Evolutionary conservation across 2,329 filamentous ascomycete genomes (phyloP).

Genomic region (Immersiporthe knoxdaviesiana): DNA sequence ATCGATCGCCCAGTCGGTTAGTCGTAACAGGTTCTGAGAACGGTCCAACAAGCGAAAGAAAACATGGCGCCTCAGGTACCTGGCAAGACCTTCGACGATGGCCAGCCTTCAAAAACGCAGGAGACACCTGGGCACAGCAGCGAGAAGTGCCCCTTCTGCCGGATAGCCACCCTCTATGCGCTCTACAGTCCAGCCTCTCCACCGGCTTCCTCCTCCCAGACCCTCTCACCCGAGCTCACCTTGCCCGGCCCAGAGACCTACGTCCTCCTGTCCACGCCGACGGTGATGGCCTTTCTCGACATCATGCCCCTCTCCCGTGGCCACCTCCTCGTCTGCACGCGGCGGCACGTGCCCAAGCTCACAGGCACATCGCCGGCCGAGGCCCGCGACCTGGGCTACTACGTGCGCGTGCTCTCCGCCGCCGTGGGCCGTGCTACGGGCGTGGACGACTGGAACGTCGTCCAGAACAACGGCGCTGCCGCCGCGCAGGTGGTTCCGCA

Average conservation of each 20-base stretch:
- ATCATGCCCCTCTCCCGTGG: conserved; percentile 85
- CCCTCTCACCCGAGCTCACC: conserved; percentile 40
- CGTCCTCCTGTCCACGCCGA: conserved; percentile 76
- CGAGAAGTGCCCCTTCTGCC: conserved; percentile 64
- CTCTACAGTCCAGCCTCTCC: conserved; percentile 51
- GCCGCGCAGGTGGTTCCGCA: conserved; percentile 93
- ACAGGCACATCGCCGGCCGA: conserved; percentile 68
- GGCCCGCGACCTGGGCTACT: conserved; percentile 66
- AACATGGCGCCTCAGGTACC: conserved; percentile 26
- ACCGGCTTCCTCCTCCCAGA: conserved; percentile 42
- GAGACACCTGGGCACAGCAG: conserved; percentile 17
- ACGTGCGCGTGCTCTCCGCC: conserved; percentile 72
- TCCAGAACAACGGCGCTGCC: conserved; percentile 91
- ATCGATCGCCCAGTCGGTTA: not conserved
- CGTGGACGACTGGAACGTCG: conserved; percentile 88
- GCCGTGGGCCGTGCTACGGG: conserved; percentile 72
- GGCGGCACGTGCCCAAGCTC: conserved; percentile 77
- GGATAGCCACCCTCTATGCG: conserved; percentile 55
- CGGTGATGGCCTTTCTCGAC: conserved; percentile 87
- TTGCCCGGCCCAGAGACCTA: conserved; percentile 52
- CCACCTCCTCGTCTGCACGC: conserved; percentile 81
- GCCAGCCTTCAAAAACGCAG: conserved; percentile 19
- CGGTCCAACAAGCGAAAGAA: not conserved
- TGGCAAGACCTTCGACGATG: conserved; percentile 21
- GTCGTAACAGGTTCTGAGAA: not conserved